These are phyloP conservation scores for Xylariaceae sp. DNA, from an alignment of 2,329 filamentous ascomycete species.

Conservation along the genomic window DNA sequence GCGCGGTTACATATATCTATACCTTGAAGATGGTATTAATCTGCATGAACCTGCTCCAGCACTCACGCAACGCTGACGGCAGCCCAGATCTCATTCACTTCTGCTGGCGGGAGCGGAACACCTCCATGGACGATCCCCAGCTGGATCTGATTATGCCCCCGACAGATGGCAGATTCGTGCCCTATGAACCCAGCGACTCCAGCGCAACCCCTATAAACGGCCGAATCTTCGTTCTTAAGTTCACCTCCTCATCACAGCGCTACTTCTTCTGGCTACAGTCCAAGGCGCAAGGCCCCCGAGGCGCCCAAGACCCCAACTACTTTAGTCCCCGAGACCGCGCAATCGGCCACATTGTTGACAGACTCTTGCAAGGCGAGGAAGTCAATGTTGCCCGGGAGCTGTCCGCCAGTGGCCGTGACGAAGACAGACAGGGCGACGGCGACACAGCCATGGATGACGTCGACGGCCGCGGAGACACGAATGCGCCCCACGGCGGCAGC, in stretches of 20 bases:
- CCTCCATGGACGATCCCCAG: constrained; percentile 65
- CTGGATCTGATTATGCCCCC: constrained; percentile 93
- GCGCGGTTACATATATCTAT: constrained; percentile 87
- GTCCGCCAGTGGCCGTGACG: constrained; percentile 52
- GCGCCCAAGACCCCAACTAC: constrained; percentile 63
- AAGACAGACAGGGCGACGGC: constrained; percentile 52
- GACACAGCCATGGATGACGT: constrained; percentile 77
- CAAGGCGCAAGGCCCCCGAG: constrained; percentile 62
- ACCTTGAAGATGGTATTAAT: constrained; percentile 73
- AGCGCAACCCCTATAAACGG: constrained; percentile 68
- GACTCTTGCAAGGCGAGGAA: constrained; percentile 80
- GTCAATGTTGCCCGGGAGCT: constrained; percentile 73
- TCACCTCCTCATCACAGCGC: constrained; percentile 83
- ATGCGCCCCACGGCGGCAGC: constrained; percentile 54
- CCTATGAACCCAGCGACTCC: constrained; percentile 61
- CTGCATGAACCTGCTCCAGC: neutral
- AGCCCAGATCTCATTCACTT: constrained; percentile 81
- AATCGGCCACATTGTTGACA: constrained; percentile 81
- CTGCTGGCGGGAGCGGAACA: constrained; percentile 84
- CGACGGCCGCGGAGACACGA: constrained; percentile 57
- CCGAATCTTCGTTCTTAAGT: constrained; percentile 89
- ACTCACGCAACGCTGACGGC: constrained; percentile 14
- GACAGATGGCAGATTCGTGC: constrained; percentile 77
- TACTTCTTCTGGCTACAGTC: constrained; percentile 97
- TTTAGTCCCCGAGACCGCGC: constrained; percentile 82